Conservation (phyloP, 768 basidiomycete genomes). For the Pluteus cervinus region DNA sequence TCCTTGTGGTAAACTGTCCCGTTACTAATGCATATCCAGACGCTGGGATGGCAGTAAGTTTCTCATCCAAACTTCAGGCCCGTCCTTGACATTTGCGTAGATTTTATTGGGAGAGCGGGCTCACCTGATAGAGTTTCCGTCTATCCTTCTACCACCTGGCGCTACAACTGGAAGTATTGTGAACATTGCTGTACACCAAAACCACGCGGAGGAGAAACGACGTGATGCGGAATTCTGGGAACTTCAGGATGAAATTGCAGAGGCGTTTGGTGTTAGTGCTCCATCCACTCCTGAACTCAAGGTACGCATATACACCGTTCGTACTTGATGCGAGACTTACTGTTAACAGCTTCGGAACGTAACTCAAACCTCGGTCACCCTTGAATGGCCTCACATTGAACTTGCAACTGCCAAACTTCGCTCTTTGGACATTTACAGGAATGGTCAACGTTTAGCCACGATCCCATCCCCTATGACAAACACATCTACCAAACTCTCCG, state of each 20-base stretch:
- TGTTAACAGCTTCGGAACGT: conserved; percentile 71
- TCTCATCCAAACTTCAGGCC: conserved; percentile 1
- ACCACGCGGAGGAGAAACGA: conserved; percentile 75
- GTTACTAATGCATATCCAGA: conserved; percentile 37
- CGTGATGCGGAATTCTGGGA: conserved; percentile 80
- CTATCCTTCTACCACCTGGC: conserved; percentile 88
- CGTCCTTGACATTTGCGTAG: conserved; percentile 37
- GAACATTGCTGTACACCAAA: conserved; percentile 92
- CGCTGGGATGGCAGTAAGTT: conserved; percentile 86
- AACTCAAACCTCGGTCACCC: conserved; percentile 93
- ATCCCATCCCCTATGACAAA: conserved; percentile 81
- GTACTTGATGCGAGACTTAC: not conserved
- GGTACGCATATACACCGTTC: conserved; percentile 33
- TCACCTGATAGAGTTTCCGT: conserved; percentile 97
- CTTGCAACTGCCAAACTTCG: conserved; percentile 84
- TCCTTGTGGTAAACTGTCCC: not conserved
- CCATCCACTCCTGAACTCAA: conserved; percentile 73
- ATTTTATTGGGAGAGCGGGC: conserved; percentile 91
- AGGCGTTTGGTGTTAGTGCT: conserved; percentile 59
- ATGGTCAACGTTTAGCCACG: conserved; percentile 79
- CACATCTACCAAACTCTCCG: conserved; percentile 83
- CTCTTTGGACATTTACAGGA: conserved; percentile 89
- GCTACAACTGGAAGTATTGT: conserved; percentile 93
- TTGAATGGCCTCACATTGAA: conserved; percentile 88
- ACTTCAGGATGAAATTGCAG: conserved; percentile 75